These are phyloP conservation scores for Panus rudis DNA, from an alignment of 768 basidiomycete species.

Conservation along the genomic window DNA sequence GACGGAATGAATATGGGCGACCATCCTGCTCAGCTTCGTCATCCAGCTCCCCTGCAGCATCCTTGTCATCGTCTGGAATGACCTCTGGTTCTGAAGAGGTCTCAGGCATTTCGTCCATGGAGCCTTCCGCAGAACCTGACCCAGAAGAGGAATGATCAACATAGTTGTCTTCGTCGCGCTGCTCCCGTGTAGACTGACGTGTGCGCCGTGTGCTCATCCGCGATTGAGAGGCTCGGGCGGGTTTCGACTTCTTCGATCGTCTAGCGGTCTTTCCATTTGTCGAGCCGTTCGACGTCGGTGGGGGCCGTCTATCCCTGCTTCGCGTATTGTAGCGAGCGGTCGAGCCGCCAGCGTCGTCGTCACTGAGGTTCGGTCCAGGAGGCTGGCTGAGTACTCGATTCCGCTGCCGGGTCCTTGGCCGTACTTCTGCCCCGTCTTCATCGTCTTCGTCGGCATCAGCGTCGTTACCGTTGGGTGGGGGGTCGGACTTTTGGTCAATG, in stretches of 20 bases:
- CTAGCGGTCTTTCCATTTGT: slow-evolving; percentile 14
- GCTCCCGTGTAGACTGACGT: slow-evolving; percentile 17
- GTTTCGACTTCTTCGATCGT: slow-evolving; percentile 13
- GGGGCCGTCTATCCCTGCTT: slow-evolving; percentile 21
- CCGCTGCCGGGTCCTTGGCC: slow-evolving; percentile 15
- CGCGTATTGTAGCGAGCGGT: slow-evolving; percentile 33
- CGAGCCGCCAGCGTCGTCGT: slow-evolving; percentile 37
- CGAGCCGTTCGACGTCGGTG: slow-evolving; percentile 21
- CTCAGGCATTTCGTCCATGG: slow-evolving; percentile 46
- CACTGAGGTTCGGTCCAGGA: slow-evolving; percentile 33
- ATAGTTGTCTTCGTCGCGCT: slow-evolving; percentile 47
- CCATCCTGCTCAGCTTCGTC: slow-evolving; percentile 39
- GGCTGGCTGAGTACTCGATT: slow-evolving; percentile 15
- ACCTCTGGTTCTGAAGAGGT: slow-evolving; percentile 31
- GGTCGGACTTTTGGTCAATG: slow-evolving; percentile 5
- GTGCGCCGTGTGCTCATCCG: slow-evolving; percentile 13
- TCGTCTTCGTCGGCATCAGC: slow-evolving; percentile 9
- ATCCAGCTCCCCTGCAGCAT: slow-evolving; percentile 32
- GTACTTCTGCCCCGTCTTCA: slow-evolving; percentile 17
- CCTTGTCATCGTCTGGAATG: slow-evolving; percentile 35
- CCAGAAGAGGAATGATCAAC: slow-evolving; percentile 41
- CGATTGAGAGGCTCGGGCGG: slow-evolving; percentile 16
- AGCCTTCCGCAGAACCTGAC: slow-evolving; percentile 49
- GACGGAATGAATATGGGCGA: slow-evolving; percentile 58
- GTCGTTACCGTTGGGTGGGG: slow-evolving; percentile 2